Evolutionary conservation across 2,329 filamentous ascomycete species (phyloP), one percentile per base, ranked within the genome.

Genomic region (Pyrenophora teres): DNA sequence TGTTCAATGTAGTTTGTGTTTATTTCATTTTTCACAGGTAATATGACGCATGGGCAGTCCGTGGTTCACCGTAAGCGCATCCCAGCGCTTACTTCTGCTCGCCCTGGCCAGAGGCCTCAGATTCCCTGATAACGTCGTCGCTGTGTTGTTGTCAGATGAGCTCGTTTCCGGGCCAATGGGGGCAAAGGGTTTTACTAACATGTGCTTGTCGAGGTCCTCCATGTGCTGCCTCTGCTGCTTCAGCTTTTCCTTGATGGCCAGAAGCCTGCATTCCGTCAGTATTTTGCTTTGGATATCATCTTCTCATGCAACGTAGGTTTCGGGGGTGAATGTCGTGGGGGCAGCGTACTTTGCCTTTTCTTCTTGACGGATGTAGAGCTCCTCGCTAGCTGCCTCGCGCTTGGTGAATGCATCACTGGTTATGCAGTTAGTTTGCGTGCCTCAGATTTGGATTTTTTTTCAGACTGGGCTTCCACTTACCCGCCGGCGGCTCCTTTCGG

Each of bases 381-480:
- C 87, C 80, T 97, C 94, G 73, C 80, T 83, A 63, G 93, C 93
- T 73, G 87, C 84, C 79, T 99, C 94, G 67, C 94, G 91, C 79
- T 88, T 88, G 79, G 87, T 90, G 84, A 97, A 99, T 50, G 90
- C 86, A 73, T 99, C 93, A 66, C 93, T 96, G 62, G 65, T 3
- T 15, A 6, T 38, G 12, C 9, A 4, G 41, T 67, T 48, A 64
- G 60, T 33, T 16, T 35, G 10, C 10, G 1, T 30, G 5, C 16
- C 27, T 35, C 3, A 9, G 8, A 10, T 3, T 18, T 6, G 5
- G 5, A 19, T n/a, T n/a, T n/a, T 3, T 3, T 19, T 19, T 19
- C 40, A 23, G 18, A 40, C 48, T 10, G 46, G 46, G 41, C 32
- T 39, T 35, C 33, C 56, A 23, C 68, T 59, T 57, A 75, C 74